Base-by-base conservation (phyloP, 768 basidiomycete genomes). In the Phaeolepiota aurea region DNA sequence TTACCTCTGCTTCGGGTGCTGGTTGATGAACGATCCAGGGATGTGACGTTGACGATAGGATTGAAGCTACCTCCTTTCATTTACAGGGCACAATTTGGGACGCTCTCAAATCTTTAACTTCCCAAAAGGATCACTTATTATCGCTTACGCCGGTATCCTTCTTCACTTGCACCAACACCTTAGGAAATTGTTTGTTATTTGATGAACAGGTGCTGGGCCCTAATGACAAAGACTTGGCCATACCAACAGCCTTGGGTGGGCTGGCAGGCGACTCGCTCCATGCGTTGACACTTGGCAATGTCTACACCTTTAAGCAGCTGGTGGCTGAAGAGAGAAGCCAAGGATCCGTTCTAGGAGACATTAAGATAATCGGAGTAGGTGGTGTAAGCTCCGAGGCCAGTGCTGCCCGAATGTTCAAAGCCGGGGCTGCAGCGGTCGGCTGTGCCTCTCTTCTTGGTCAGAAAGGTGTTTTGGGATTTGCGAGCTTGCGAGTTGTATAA, bases 1-100 rank as follows among this genome's bases (percentile, higher is more conserved):
- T 39, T 54, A 0, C 71, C 77, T 1, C 59, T 86, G 41, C 66
- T 91, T 4, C 51, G 58, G 28, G 67, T 76, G 5, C 64, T 89
- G 32, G 68, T 72, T 4, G 63, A 69, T 0, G 68, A 64, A 35
- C 70, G 70, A 51, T 54, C 59, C 43, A 44, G 55, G 18, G 83
- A 86, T 53, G 54, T 56, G 7, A 69, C 71, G 0, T 61, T 88
- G 37, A 75, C 79, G 3, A 63, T 87, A 37, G 89, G 87, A 11
- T 62, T 90, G 39, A 90, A 90, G 57, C 68, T 91, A 22, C 81
- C 88, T 1, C 88, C 87, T 16, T 90, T 79, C 54, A 69, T 79
- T 23, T 72, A 74, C 52, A 56, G 60, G 28, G 69, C 69, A 18
- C 84, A 86, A 51, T 83, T 87, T 54, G 56, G 15, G 55, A 63